Conservation (phyloP, 2,329 filamentous ascomycete genomes). For the Cordyceps militaris region DNA sequence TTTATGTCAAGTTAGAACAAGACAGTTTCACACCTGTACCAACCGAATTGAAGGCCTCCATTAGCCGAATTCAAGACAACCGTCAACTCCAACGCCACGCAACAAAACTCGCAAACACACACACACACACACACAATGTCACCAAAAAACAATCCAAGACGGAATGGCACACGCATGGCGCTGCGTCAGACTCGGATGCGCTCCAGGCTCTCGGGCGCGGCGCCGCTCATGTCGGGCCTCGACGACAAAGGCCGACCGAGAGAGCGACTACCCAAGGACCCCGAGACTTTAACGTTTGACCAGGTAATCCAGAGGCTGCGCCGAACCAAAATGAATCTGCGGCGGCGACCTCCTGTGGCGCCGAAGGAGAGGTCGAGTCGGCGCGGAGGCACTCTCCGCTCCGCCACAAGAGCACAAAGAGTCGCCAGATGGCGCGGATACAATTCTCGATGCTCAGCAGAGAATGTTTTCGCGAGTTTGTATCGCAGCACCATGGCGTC, state of each 20-base stretch:
- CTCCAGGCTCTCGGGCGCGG: constrained; percentile 17
- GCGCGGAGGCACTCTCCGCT: neutral
- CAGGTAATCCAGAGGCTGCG: constrained; percentile 13
- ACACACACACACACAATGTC: neutral
- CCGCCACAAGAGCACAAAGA: neutral
- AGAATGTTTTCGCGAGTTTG: neutral
- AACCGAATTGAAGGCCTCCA: neutral
- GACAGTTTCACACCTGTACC: neutral
- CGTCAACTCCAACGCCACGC: neutral
- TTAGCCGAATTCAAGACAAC: neutral
- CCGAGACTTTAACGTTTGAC: constrained; percentile 13
- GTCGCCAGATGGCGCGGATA: neutral
- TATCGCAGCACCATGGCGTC: neutral
- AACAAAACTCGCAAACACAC: neutral
- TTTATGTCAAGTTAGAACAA: neutral
- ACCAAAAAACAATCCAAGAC: neutral
- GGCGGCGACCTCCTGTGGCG: neutral
- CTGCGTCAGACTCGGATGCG: constrained; percentile 13
- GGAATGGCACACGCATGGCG: no score
- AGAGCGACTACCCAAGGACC: constrained; percentile 14
- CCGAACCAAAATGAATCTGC: constrained; percentile 2
- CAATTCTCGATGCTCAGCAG: neutral
- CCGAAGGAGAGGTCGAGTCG: neutral
- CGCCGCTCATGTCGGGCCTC: constrained; percentile 21
- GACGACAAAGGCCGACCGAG: constrained; percentile 13